phyloP scores from a whole-genome alignment of 2,329 filamentous ascomycete species.

The Colletotrichum horii region DNA sequence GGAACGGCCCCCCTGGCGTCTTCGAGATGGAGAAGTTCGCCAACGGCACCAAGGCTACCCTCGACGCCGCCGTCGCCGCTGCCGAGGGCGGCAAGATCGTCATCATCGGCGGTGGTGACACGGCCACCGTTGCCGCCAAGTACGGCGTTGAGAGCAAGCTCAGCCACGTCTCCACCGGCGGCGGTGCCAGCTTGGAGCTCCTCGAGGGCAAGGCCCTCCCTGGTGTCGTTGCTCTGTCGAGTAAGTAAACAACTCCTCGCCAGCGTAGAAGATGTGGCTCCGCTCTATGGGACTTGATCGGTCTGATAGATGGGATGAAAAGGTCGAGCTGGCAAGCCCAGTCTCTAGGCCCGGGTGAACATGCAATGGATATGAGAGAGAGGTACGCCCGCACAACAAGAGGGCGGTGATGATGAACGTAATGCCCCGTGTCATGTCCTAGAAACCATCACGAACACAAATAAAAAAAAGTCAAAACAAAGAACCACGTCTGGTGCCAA shows the following conservation, averaged over 20 bases:
- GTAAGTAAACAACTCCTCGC: slow-evolving; percentile 56
- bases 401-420: slow-evolving; percentile 17
- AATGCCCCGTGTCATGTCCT: slow-evolving; percentile 18
- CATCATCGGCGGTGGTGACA: slow-evolving; percentile 98
- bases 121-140: slow-evolving; percentile 96
- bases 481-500: neutral
- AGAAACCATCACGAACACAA: slow-evolving; percentile 8
- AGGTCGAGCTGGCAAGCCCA: slow-evolving; percentile 37
- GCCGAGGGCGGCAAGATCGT: slow-evolving; percentile 89
- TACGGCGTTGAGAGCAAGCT: slow-evolving; percentile 96
- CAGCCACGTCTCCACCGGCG: slow-evolving; percentile 97
- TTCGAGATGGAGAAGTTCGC: slow-evolving; percentile 98
- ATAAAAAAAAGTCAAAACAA: neutral
- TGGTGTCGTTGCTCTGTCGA: slow-evolving; percentile 89
- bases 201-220: slow-evolving; percentile 98
- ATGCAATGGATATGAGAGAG: neutral
- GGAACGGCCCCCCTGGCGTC: slow-evolving; percentile 97
- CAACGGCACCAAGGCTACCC: slow-evolving; percentile 86
- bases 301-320: slow-evolving; percentile 33
- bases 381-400: neutral
- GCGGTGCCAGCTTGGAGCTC: slow-evolving; percentile 93
- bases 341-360: slow-evolving; percentile 33
- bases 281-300: slow-evolving; percentile 23
- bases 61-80: slow-evolving; percentile 85
- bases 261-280: neutral